phyloP scores from a whole-genome alignment of 176 grass and related monocot species.

The Musa itinerans region DNA sequence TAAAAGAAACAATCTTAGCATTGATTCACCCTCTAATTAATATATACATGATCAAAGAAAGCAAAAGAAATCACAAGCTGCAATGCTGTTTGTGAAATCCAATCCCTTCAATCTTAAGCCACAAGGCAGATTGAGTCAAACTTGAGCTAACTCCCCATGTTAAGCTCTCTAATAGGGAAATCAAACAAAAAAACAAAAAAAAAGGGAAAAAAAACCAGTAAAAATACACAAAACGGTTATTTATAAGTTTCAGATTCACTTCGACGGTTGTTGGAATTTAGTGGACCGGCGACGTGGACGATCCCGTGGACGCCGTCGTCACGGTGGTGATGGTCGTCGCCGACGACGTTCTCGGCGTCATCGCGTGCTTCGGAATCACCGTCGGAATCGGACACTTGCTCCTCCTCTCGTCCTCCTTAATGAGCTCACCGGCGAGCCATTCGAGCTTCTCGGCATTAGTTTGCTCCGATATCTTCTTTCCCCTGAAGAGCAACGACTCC shows the following conservation, averaged over 20 bases:
- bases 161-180: background rate
- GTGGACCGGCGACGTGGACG: background rate
- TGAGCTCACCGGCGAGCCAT: background rate
- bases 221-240: too few species aligned
- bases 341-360: slow-evolving; percentile 11
- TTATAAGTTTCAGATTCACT: background rate
- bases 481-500: slow-evolving; percentile 18
- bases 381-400: background rate
- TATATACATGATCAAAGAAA: too few species aligned
- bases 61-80: too few species aligned
- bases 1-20: too few species aligned
- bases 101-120: too few species aligned
- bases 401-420: slow-evolving; percentile 6
- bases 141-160: background rate
- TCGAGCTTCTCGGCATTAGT: slow-evolving; percentile 13
- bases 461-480: slow-evolving; percentile 9
- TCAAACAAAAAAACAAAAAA: background rate
- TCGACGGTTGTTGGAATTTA: background rate
- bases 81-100: too few species aligned
- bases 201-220: background rate
- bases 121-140: background rate
- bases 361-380: slow-evolving; percentile 1
- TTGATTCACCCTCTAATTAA: too few species aligned
- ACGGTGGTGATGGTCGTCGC: background rate
- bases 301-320: background rate